These are phyloP conservation scores for Trichoderma erinaceum DNA, from an alignment of 495 filamentous ascomycete genomes.

Conservation along the genomic window DNA sequence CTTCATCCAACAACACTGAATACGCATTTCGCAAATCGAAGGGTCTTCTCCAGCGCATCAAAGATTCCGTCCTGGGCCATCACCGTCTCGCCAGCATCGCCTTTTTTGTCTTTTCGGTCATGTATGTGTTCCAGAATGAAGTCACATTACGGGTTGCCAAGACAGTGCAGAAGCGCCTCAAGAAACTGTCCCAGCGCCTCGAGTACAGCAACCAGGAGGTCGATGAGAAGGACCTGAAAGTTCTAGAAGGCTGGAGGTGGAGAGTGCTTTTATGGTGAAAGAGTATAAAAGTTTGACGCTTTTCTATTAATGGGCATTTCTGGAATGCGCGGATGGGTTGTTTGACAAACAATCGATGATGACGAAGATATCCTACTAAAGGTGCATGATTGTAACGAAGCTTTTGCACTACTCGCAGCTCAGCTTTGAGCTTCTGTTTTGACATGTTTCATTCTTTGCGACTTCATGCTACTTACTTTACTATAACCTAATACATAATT, in stretches of 20 bases:
- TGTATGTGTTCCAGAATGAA: constrained; percentile 45
- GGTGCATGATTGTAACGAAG: constrained; percentile 11
- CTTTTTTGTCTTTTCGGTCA: constrained; percentile 40
- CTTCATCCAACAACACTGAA: constrained; percentile 37
- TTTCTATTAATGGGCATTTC: not conserved
- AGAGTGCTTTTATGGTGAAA: constrained; percentile 36
- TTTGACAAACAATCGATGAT: not conserved
- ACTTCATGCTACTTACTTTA: not conserved
- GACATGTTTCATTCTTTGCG: not conserved
- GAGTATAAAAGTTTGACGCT: constrained; percentile 10
- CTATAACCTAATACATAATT: no score
- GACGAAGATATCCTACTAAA: constrained; percentile 13
- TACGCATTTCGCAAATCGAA: constrained; percentile 41
- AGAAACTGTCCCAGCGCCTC: constrained; percentile 34
- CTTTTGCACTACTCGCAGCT: not conserved
- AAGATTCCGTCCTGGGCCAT: constrained; percentile 31
- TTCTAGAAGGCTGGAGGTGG: constrained; percentile 42
- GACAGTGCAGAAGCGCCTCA: constrained; percentile 35
- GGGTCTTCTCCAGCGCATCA: constrained; percentile 35
- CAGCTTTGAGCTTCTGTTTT: not conserved
- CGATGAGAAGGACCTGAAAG: constrained; percentile 34
- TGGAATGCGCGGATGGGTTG: not conserved
- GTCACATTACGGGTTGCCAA: constrained; percentile 38
- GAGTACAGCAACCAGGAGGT: constrained; percentile 36
- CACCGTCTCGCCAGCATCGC: constrained; percentile 36